phyloP scores from a whole-genome alignment of 2,329 filamentous ascomycete genomes.

The Aureobasidium pullulans region DNA sequence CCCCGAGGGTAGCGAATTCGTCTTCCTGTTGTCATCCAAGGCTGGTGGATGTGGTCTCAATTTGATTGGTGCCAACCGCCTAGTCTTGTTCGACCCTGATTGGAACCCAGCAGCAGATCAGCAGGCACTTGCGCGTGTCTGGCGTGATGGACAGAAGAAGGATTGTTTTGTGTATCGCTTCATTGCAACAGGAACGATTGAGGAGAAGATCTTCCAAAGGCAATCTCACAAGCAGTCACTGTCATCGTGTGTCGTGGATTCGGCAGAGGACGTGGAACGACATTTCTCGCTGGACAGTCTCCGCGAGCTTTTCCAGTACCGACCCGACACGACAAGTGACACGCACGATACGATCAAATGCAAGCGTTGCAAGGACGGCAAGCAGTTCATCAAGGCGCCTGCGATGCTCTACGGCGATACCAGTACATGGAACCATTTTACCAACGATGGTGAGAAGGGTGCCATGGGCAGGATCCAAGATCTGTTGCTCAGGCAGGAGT shows the following conservation, averaged over 20 bases:
- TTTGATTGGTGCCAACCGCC: conserved; percentile 85
- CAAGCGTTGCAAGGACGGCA: conserved; percentile 77
- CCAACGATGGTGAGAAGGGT: conserved; percentile 61
- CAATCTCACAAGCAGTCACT: conserved; percentile 97
- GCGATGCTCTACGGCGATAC: conserved; percentile 97
- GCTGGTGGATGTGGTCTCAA: conserved; percentile 96
- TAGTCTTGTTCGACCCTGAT: conserved; percentile 87
- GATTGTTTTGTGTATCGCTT: conserved; percentile 99
- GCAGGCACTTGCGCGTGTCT: conserved; percentile 92
- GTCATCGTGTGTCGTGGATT: conserved; percentile 93
- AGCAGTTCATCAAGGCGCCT: conserved; percentile 79
- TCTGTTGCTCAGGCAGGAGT: conserved; percentile 80
- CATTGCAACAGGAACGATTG: conserved; percentile 94
- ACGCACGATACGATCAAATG: conserved; percentile 99
- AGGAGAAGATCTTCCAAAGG: conserved; percentile 98
- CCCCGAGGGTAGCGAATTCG: conserved; percentile 78
- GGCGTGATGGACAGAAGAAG: conserved; percentile 98
- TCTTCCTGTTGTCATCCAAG: conserved; percentile 95
- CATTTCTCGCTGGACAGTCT: conserved; percentile 91
- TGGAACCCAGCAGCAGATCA: conserved; percentile 99
- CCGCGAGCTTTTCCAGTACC: conserved; percentile 90
- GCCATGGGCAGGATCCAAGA: conserved; percentile 76
- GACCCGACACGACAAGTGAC: conserved; percentile 75
- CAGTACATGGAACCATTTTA: conserved; percentile 98
- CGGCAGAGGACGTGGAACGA: conserved; percentile 90